Evolutionary conservation across 2,329 filamentous ascomycete genomes (phyloP), one percentile per base, ranked within the genome.

Genomic region (Clarireedia hainanense): DNA sequence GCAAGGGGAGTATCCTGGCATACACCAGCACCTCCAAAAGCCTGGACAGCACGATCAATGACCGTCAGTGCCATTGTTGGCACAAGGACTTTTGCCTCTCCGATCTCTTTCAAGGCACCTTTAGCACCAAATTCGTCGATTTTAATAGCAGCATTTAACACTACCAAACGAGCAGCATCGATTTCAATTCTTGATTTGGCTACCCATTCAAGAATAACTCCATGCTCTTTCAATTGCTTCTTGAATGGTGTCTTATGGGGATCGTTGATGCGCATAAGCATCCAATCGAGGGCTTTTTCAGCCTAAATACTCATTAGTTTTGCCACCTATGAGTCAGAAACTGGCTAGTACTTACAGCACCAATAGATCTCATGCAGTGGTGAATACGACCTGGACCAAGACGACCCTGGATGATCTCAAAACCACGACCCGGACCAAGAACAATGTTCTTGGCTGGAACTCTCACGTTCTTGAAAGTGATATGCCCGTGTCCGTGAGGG

Each of bases 371-470:
- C 94, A 99, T 99, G 58, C 91, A 90, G 75, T 99, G 94, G 76
- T 99, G 94, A 70, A 99, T 97, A 57, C 94, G 88, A 36, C 94
- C 94, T 1, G 94, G 94, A 1, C 94, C 94, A 24, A 99, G 85
- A 64, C 94, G 89, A 57, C 94, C 94, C 72, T 99, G 94, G 69
- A 99, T 96, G 69, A 99, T 96, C 73, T 99, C 94, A 71, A 99
- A 99, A 20, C 94, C 94, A 60, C 89, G 85, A 62, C 94, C 94
- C 71, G 94, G 89, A 58, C 94, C 92, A 3, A 99, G 85, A 10
- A 97, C 88, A 68, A 99, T 86, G 75, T 89, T 94, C 66, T 77
- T 76, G 34, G 78, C 83, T 6, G 92, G 92, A 0, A 99, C 89
- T 57, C 92, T 88, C 60, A 97, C 94, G 69, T 97, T 87, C 57